A percentile compares a stretch with the other conserved stretches of the same genome.
phyloP scores from a whole-genome alignment of 169 alveolate genomes.

The Plasmodium inui region DNA sequence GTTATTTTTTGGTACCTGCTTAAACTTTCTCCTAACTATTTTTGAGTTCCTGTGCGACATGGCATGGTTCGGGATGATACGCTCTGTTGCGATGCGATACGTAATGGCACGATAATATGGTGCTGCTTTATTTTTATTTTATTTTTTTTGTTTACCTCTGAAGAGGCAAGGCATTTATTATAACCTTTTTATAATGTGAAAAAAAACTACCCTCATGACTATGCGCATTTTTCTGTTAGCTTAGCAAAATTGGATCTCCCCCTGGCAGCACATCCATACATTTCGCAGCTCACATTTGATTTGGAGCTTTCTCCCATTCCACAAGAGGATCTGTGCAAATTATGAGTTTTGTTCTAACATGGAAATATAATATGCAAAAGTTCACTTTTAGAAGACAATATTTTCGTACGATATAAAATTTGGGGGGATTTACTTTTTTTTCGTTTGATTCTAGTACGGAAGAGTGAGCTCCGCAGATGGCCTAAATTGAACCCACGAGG shows the following conservation, averaged over 20 bases:
- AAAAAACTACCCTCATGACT: not conserved
- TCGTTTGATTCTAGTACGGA: not conserved
- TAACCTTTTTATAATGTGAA: not conserved
- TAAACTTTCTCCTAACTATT: not conserved
- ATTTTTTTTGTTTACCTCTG: conserved; percentile 20
- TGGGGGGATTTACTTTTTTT: not conserved
- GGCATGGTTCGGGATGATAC: not conserved
- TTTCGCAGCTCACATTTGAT: conserved; percentile 3
- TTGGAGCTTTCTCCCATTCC: not conserved
- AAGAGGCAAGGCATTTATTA: not conserved
- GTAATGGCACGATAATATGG: not conserved
- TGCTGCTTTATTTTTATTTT: conserved; percentile 4
- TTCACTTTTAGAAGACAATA: conserved; percentile 16
- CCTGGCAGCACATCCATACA: not conserved
- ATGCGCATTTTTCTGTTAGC: not conserved
- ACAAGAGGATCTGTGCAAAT: conserved; percentile 6
- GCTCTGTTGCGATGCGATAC: too few relatives aligned
- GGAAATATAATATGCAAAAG: not conserved
- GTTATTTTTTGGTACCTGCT: not conserved
- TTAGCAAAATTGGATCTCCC: not conserved
- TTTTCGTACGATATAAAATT: not conserved
- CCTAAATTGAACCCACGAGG: not conserved
- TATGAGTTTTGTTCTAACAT: conserved; percentile 12
- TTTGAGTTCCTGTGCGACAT: not conserved
- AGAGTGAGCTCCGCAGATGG: not conserved